Evolutionary conservation across 2,329 filamentous ascomycete species (phyloP).

Genomic region (Pseudocercospora crystallina): DNA sequence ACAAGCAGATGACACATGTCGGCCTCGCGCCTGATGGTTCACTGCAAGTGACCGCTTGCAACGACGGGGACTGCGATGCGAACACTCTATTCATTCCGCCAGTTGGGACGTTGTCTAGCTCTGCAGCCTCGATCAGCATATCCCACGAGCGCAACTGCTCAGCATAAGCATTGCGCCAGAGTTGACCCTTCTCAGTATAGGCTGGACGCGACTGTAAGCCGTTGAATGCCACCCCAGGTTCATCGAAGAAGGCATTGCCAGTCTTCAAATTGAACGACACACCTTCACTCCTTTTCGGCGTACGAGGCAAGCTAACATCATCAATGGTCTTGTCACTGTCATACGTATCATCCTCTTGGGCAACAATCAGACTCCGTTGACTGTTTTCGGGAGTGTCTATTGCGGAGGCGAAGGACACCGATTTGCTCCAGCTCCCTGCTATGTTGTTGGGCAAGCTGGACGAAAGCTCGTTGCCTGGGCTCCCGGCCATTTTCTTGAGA

Average conservation of each 20-base stretch:
- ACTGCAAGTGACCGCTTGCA: too few relatives aligned
- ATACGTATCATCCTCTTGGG: slow-evolving; percentile 31
- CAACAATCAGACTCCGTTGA: slow-evolving; percentile 32
- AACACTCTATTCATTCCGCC: slow-evolving; percentile 26
- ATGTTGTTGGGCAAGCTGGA: slow-evolving; percentile 30
- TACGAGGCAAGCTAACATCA: slow-evolving; percentile 37
- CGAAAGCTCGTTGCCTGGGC: slow-evolving; percentile 32
- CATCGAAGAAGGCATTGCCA: slow-evolving; percentile 56
- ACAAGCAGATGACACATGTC: slow-evolving; percentile 31
- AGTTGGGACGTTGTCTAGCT: slow-evolving; percentile 55
- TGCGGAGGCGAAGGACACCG: slow-evolving; percentile 37
- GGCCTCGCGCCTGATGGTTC: slow-evolving; percentile 1
- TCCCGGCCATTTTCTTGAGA: slow-evolving; percentile 24
- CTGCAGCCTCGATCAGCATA: slow-evolving; percentile 54
- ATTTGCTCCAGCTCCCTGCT: slow-evolving; percentile 49
- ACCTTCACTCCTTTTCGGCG: slow-evolving; percentile 30
- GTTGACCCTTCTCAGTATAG: slow-evolving; percentile 48
- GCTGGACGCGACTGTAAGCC: slow-evolving; percentile 17
- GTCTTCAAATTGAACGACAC: slow-evolving; percentile 58
- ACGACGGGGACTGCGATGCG: too few relatives aligned
- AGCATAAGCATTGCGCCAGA: slow-evolving; percentile 59
- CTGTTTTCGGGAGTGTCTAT: slow-evolving; percentile 33
- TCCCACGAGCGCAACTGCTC: slow-evolving; percentile 60
- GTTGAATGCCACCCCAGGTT: slow-evolving; percentile 33
- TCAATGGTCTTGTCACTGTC: slow-evolving; percentile 37